These are phyloP conservation scores for Aurantiochytrium sp. DNA, from an alignment of 108 stramenopile genomes.

Conservation along the genomic window DNA sequence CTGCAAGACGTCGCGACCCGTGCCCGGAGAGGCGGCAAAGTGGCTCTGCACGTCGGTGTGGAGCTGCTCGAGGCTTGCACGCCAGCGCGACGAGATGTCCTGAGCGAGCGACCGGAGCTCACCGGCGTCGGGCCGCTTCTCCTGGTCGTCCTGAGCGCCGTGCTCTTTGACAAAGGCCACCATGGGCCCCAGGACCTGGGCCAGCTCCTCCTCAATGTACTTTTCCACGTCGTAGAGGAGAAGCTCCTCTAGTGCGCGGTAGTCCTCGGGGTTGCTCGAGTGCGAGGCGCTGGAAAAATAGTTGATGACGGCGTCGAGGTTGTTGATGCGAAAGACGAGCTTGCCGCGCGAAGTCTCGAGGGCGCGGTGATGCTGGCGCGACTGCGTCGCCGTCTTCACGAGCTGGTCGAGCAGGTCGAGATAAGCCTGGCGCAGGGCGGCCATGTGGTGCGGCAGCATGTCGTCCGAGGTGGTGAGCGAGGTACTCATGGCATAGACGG, in stretches of 20 bases:
- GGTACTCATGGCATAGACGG: conserved; percentile 71
- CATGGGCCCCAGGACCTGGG: conserved; percentile 79
- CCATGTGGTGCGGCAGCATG: conserved; percentile 39
- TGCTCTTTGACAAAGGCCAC: conserved; percentile 93
- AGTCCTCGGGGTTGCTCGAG: conserved; percentile 75
- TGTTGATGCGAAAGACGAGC: conserved; percentile 92
- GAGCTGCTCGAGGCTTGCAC: neutral
- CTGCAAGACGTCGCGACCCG: neutral
- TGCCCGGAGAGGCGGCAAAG: neutral
- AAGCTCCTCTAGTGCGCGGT: conserved; percentile 79
- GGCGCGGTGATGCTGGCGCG: conserved; percentile 76
- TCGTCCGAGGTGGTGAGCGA: neutral
- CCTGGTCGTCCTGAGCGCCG: conserved; percentile 48
- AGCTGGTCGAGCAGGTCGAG: neutral
- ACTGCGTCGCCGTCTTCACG: conserved; percentile 1
- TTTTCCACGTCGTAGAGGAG: conserved; percentile 79
- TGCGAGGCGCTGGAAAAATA: conserved; percentile 87
- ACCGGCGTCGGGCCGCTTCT: neutral
- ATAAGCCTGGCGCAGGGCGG: conserved; percentile 70
- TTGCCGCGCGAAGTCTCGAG: conserved; percentile 74
- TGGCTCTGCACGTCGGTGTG: neutral
- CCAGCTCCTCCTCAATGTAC: conserved; percentile 92
- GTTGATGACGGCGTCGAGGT: conserved; percentile 71
- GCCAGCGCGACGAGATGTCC: neutral
- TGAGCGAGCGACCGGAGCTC: neutral